Conservation (phyloP, 1,139 yeast species). For the Hemisphaericaspora xylanilytica region DNA sequence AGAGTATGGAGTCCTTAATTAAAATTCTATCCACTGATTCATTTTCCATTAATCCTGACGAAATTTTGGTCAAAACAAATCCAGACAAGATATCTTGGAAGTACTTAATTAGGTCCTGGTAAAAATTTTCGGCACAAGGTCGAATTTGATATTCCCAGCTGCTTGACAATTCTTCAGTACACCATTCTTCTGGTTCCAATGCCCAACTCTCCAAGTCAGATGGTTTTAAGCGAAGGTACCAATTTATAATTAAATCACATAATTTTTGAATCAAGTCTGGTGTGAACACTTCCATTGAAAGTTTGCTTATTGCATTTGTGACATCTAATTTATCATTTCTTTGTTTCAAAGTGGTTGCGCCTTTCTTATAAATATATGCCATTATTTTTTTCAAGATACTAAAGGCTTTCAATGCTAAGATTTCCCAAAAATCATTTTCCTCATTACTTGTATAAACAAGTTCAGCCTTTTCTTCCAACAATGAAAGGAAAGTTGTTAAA, state of each 20-base stretch:
- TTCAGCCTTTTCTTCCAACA: slow-evolving; percentile 63
- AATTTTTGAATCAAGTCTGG: slow-evolving; percentile 53
- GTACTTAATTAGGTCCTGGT: slow-evolving; percentile 66
- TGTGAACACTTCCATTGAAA: slow-evolving; percentile 58
- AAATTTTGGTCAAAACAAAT: slow-evolving; percentile 62
- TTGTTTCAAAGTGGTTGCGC: slow-evolving; percentile 64
- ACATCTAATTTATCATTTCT: slow-evolving; percentile 63
- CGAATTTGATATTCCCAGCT: slow-evolving; percentile 85
- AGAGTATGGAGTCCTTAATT: slow-evolving; percentile 73
- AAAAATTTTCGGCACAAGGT: slow-evolving; percentile 85
- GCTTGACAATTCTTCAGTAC: slow-evolving; percentile 71
- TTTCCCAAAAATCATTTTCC: slow-evolving; percentile 70
- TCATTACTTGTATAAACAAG: slow-evolving; percentile 52
- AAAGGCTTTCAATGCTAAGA: slow-evolving; percentile 68
- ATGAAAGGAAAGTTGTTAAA: slow-evolving; percentile 53
- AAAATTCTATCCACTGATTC: slow-evolving; percentile 51
- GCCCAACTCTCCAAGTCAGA: slow-evolving; percentile 79
- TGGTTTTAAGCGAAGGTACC: slow-evolving; percentile 72
- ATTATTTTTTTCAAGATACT: slow-evolving; percentile 63
- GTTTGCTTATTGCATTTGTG: slow-evolving; percentile 49
- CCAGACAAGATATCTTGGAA: slow-evolving; percentile 63
- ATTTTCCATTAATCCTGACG: slow-evolving; percentile 42
- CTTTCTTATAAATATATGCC: slow-evolving; percentile 60
- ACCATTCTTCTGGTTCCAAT: slow-evolving; percentile 90
- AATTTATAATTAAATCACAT: slow-evolving; percentile 63